A percentile compares a stretch with the other conserved stretches of the same genome.
These are phyloP conservation scores for Filobasidium floriforme DNA, from an alignment of 768 basidiomycete genomes.

Conservation along the genomic window DNA sequence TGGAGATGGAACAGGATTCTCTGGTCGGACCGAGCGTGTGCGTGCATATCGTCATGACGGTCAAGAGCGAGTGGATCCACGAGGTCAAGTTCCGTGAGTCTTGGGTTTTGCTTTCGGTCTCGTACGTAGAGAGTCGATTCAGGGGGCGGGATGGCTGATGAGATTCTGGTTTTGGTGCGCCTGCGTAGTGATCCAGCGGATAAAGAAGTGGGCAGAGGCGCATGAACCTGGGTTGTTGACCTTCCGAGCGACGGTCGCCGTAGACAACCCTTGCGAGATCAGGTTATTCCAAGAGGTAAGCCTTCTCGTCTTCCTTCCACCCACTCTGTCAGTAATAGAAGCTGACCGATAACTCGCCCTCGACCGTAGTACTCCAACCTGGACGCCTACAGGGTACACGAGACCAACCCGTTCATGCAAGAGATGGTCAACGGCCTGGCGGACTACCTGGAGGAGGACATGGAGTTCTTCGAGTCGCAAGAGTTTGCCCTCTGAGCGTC, in stretches of 20 bases:
- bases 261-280: conserved; percentile 2
- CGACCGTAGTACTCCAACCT: background rate
- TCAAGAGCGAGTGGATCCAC: conserved; percentile 3
- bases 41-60: conserved; percentile 1
- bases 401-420: background rate
- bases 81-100: conserved; percentile 9
- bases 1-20: background rate
- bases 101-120: background rate
- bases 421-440: conserved; percentile 4
- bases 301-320: background rate
- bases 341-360: background rate
- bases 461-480: conserved; percentile 2
- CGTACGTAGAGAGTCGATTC: too few species aligned
- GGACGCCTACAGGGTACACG: conserved; percentile 8
- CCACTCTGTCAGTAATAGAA: too few species aligned
- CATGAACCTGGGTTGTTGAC: background rate
- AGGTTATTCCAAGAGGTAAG: conserved; percentile 4
- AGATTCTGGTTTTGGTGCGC: background rate
- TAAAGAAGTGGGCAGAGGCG: background rate
- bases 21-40: background rate
- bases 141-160: background rate
- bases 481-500: conserved; percentile 2
- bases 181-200: background rate
- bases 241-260: background rate
- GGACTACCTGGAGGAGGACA: conserved; percentile 7